phyloP scores from a whole-genome alignment of 2,329 filamentous ascomycete genomes.

The Penicillium sp. region DNA sequence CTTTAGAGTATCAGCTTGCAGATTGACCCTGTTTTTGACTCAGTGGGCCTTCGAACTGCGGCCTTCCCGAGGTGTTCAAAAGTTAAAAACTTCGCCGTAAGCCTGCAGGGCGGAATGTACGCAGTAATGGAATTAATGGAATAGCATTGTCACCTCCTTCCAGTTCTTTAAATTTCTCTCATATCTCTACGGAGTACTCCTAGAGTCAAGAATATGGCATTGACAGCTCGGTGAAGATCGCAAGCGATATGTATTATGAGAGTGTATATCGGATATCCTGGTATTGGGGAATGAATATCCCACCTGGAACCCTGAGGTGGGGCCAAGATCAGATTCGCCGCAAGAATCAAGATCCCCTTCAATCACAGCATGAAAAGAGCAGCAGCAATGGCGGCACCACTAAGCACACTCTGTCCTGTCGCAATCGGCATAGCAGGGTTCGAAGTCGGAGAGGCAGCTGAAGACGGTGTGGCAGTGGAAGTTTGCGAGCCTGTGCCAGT shows the following conservation, averaged over 20 bases:
- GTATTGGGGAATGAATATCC: background rate
- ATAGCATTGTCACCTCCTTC: too few species aligned
- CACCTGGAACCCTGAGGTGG: background rate
- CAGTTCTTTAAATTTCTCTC: too few species aligned
- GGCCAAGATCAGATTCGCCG: background rate
- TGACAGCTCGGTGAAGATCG: background rate
- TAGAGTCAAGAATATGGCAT: background rate
- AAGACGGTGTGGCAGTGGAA: background rate
- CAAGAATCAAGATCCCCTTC: too few species aligned
- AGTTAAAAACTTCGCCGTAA: too few species aligned
- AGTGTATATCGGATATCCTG: background rate
- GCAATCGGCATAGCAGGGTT: conserved; percentile 7
- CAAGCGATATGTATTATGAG: background rate
- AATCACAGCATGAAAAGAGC: conserved; percentile 10
- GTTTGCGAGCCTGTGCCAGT: background rate
- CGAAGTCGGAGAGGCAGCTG: background rate
- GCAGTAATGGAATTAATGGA: too few species aligned
- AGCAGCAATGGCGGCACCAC: conserved; percentile 7
- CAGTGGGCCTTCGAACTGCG: too few species aligned
- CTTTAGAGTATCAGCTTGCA: too few species aligned
- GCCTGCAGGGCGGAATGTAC: too few species aligned
- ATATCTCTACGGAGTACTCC: too few species aligned
- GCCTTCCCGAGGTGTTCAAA: too few species aligned
- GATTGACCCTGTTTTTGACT: too few species aligned
- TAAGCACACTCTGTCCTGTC: background rate